Conservation (phyloP, 306 rosid species). For the Citrullus amarus region DNA sequence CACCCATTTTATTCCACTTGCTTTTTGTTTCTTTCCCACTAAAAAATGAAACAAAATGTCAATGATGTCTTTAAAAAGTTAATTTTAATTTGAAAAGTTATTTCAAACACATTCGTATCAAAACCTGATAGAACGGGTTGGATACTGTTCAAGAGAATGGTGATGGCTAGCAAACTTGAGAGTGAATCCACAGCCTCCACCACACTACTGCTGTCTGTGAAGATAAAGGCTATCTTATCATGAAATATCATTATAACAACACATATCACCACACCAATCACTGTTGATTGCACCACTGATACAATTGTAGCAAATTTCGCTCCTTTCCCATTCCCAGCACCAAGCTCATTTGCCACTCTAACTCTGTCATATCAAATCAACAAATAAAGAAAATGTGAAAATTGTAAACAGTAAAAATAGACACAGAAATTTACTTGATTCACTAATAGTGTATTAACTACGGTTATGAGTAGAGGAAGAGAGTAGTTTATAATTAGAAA, state of each 20-base stretch:
- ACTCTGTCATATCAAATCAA: conserved; percentile 26
- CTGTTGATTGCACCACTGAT: conserved; percentile 26
- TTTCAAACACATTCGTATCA: too few species aligned
- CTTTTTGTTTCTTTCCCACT: too few species aligned
- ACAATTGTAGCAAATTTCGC: conserved; percentile 61
- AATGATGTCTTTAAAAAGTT: too few species aligned
- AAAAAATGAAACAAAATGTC: too few species aligned
- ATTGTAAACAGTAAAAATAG: too few species aligned
- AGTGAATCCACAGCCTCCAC: conserved; percentile 32
- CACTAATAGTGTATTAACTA: too few species aligned
- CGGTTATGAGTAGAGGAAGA: too few species aligned
- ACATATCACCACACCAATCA: conserved; percentile 32
- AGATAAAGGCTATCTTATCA: conserved; percentile 33
- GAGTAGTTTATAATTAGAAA: too few species aligned
- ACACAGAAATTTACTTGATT: too few species aligned
- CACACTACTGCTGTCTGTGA: conserved; percentile 37
- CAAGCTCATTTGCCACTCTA: conserved; percentile 68
- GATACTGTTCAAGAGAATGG: conserved; percentile 57
- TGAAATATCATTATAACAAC: conserved; percentile 31
- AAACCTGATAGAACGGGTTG: conserved; percentile 61
- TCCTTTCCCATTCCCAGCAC: conserved; percentile 50
- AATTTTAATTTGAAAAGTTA: too few species aligned
- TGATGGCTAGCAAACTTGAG: conserved; percentile 30
- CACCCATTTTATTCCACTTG: background rate
- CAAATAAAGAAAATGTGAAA: too few species aligned